A percentile compares a stretch with the other conserved stretches of the same genome.
phyloP scores from a whole-genome alignment of 345 rosid species.

The Cochlearia excelsa region DNA sequence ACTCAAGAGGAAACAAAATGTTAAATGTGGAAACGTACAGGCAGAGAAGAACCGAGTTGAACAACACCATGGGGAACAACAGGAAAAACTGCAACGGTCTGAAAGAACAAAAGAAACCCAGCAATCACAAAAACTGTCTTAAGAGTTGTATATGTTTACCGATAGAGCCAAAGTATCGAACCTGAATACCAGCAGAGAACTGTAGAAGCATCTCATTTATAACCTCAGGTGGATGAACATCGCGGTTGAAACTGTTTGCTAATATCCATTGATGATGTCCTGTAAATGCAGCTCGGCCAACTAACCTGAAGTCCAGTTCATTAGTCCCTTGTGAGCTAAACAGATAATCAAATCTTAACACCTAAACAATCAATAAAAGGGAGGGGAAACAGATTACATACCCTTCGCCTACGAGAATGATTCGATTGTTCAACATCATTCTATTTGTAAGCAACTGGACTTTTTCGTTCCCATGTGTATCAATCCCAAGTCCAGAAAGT shows the following conservation, averaged over 20 bases:
- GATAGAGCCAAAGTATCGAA: slow-evolving; percentile 30
- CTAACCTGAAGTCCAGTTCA: slow-evolving; percentile 45
- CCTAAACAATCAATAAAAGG: neutral
- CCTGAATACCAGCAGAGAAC: slow-evolving; percentile 92
- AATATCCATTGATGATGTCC: slow-evolving; percentile 87
- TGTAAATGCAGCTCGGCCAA: slow-evolving; percentile 87
- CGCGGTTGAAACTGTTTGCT: slow-evolving; percentile 48
- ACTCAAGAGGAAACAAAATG: neutral
- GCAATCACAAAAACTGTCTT: neutral
- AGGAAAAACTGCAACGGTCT: slow-evolving; percentile 86
- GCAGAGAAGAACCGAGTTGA: slow-evolving; percentile 76
- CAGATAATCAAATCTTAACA: slow-evolving; percentile 8
- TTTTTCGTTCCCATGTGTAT: slow-evolving; percentile 41
- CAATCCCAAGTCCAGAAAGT: slow-evolving; percentile 35
- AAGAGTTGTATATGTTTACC: neutral
- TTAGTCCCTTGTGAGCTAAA: neutral
- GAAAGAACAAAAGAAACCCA: slow-evolving; percentile 28
- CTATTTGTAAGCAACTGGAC: slow-evolving; percentile 56
- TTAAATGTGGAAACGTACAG: slow-evolving; percentile 48
- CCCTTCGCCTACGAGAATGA: slow-evolving; percentile 88
- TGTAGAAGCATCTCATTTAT: slow-evolving; percentile 70
- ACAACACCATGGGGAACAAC: slow-evolving; percentile 80
- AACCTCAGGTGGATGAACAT: slow-evolving; percentile 77
- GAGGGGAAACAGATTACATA: slow-evolving; percentile 37
- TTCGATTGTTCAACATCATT: slow-evolving; percentile 75